Conservation (phyloP, 169 alveolate species). For the Eimeria tenella region DNA sequence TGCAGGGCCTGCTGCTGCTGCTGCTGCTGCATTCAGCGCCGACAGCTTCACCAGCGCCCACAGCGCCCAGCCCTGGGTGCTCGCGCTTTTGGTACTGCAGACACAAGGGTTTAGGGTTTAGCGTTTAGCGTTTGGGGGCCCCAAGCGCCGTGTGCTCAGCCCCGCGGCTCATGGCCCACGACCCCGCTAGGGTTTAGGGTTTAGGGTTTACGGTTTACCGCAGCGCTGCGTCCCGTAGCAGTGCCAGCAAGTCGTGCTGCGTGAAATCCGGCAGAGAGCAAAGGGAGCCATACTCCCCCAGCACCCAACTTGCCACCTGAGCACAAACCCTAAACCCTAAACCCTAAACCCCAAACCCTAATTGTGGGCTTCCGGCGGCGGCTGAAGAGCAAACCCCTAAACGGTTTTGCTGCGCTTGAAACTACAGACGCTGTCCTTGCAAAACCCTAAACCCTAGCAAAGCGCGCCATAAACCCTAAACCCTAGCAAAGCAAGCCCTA, state of each 20-base stretch:
- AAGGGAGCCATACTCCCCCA: conserved; percentile 24
- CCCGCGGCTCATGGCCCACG: not conserved
- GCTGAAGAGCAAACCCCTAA: too few relatives aligned
- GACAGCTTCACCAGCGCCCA: conserved; percentile 61
- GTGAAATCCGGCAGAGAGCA: not conserved
- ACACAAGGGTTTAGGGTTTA: conserved; percentile 19
- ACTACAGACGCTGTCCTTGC: too few relatives aligned
- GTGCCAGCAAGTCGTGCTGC: conserved; percentile 5
- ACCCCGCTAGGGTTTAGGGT: not conserved
- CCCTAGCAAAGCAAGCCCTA: too few relatives aligned
- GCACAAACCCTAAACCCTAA: conserved; percentile 51
- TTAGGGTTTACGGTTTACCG: conserved; percentile 3
- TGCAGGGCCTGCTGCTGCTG: conserved; percentile 24
- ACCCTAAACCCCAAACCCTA: conserved; percentile 29
- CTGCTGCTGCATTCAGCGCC: conserved; percentile 10
- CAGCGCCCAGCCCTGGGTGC: conserved; percentile 51
- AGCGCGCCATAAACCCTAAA: too few relatives aligned
- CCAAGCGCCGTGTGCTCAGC: not conserved
- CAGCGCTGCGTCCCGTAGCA: conserved; percentile 7
- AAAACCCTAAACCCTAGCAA: too few relatives aligned
- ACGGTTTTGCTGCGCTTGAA: too few relatives aligned
- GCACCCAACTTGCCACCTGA: conserved; percentile 35
- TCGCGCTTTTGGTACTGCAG: not conserved
- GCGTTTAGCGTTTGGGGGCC: not conserved
- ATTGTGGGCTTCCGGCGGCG: too few relatives aligned